Evolutionary conservation across 2,329 filamentous ascomycete genomes (phyloP).

Genomic region (Thielaviopsis punctulata): DNA sequence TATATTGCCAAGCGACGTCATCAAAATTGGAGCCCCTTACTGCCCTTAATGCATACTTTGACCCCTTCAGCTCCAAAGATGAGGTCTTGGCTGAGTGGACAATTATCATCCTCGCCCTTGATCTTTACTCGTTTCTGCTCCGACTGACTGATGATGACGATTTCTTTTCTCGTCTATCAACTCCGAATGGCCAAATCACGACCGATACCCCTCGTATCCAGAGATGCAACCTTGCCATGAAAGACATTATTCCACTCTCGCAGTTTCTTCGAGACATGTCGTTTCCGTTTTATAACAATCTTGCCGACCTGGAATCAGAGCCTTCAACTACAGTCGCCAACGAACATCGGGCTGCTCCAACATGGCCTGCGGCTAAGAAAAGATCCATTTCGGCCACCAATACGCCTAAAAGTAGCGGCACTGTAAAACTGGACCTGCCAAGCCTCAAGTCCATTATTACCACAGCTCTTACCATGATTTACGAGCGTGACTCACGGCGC

Average conservation of each 20-base stretch:
- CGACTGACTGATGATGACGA: constrained; percentile 94
- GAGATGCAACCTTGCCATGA: constrained; percentile 50
- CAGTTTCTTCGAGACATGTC: constrained; percentile 79
- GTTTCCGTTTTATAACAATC: constrained; percentile 76
- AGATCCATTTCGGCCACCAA: background rate
- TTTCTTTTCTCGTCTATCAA: constrained; percentile 51
- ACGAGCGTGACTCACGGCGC: constrained; percentile 80
- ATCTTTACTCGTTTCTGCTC: constrained; percentile 83
- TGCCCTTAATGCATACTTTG: constrained; percentile 1
- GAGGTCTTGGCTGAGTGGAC: constrained; percentile 53
- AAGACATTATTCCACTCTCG: constrained; percentile 57
- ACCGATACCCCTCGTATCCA: constrained; percentile 30
- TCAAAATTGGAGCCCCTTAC: background rate
- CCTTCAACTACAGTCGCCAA: background rate
- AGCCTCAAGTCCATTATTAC: constrained; percentile 70
- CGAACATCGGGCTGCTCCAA: background rate
- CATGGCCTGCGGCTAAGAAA: background rate
- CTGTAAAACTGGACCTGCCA: constrained; percentile 41
- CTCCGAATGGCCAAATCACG: constrained; percentile 14
- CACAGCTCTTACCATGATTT: constrained; percentile 67
- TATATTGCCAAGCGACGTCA: constrained; percentile 12
- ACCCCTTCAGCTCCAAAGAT: background rate
- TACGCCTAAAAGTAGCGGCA: constrained; percentile 6
- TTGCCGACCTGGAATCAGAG: constrained; percentile 31
- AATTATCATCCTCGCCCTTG: constrained; percentile 74